Conservation (phyloP, 2,329 filamentous ascomycete species). For the Penicillium glabrum region DNA sequence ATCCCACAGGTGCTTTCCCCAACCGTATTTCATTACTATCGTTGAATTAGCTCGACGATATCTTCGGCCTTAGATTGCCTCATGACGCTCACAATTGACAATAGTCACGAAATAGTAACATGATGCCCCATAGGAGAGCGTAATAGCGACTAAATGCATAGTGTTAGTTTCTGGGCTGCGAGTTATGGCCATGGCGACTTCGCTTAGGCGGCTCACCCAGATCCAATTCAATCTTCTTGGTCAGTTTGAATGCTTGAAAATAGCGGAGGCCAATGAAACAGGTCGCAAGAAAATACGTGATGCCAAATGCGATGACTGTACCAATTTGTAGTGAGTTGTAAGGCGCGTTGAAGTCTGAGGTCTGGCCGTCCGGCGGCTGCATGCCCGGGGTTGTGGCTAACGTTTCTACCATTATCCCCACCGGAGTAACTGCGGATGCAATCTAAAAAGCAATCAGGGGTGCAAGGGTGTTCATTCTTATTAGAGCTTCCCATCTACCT, state of each 20-base stretch:
- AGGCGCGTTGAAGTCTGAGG: conserved; percentile 7
- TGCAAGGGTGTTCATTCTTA: background rate
- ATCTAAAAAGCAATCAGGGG: background rate
- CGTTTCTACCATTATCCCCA: conserved; percentile 1
- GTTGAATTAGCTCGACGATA: background rate
- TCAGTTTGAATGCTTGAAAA: background rate
- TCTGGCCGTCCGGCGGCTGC: conserved; percentile 10
- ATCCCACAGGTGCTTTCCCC: conserved; percentile 14
- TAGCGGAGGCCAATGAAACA: conserved; percentile 7
- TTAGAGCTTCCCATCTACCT: background rate
- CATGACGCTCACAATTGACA: background rate
- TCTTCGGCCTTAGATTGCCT: background rate
- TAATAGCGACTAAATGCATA: conserved; percentile 6
- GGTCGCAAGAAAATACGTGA: conserved; percentile 9
- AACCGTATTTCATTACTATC: conserved; percentile 6
- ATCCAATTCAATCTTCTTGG: background rate
- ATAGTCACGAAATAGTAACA: conserved; percentile 10
- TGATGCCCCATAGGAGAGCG: conserved; percentile 9
- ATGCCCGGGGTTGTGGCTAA: conserved; percentile 10
- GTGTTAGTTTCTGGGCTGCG: background rate
- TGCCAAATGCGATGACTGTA: conserved; percentile 8
- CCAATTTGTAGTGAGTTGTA: conserved; percentile 13
- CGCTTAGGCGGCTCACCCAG: background rate
- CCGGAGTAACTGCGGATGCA: background rate
- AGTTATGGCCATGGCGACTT: background rate